Base-by-base conservation (phyloP, 1,284 basidiomycete species). In the Boletellus dicymbophilus region DNA sequence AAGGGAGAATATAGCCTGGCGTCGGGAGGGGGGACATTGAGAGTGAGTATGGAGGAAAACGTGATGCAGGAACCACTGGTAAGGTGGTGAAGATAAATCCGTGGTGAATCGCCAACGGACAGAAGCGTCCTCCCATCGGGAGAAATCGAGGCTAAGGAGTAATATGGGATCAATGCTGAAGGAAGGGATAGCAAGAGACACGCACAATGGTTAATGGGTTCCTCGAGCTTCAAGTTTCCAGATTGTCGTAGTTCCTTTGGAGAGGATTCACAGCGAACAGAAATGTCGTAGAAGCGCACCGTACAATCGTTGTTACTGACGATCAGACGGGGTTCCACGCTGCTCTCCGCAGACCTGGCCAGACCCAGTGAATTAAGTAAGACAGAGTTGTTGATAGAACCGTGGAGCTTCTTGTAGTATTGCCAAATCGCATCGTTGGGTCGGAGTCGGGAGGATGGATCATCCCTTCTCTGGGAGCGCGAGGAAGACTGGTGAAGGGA, bases 341-440 rank as follows among this genome's bases (percentile, higher is more conserved):
- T 79, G 63, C 79, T 81, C 62, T 84, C 73, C 57, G 80, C 71
- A 23, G 80, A 79, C 51, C 72, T 72, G 16, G 80, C 75, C 48
- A 85, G 70, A 59, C 75, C 83, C 51, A 84, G 71, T 36, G 75
- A 81, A 13, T 81, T 85, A 57, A 93, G 80, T 47, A 87, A 69
- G 38, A 94, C 84, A 12, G 89, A 87, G 66, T 95, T 95, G 68
- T 93, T 93, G 68, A 94, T 93, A 5, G 85, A 86, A 6, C 84
- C 85, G 6, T 72, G 66, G 6, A 88, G 72, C 12, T 69, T 71
- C 45, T 75, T 75, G 40, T 82, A 79, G 53, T 74, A 79, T 44
- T 81, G 77, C 87, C 87, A 88, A 5, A 77, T 55, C 2, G 68
- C 54, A 49, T 59, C 63, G 36, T 61, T 69, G 38, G 63, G 66